phyloP scores from a whole-genome alignment of 495 filamentous ascomycete species.

The Tuber calosporum region DNA sequence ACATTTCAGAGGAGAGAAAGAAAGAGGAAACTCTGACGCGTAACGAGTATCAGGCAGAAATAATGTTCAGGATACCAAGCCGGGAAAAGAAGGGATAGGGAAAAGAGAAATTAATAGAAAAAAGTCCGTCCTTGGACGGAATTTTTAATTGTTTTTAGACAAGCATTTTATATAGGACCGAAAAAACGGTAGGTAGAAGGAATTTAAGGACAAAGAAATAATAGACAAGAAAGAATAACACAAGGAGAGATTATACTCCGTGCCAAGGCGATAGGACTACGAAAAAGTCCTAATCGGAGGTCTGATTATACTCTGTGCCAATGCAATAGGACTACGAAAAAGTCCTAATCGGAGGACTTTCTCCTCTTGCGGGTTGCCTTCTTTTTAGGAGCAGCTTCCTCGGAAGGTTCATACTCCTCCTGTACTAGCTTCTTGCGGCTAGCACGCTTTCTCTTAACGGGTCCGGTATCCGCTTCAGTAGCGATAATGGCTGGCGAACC shows the following conservation, averaged over 20 bases:
- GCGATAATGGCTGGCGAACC: constrained; percentile 2
- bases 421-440: constrained; percentile 33
- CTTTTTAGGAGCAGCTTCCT: constrained; percentile 33
- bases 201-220: neutral
- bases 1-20: neutral
- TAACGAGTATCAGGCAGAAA: neutral
- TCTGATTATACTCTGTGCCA: neutral
- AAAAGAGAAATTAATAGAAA: neutral
- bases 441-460: constrained; percentile 28
- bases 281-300: constrained; percentile 7
- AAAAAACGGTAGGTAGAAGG: neutral
- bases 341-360: constrained; percentile 27
- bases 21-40: neutral
- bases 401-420: constrained; percentile 25
- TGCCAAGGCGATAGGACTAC: neutral
- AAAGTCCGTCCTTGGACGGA: neutral
- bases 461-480: constrained; percentile 5
- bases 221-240: neutral
- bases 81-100: neutral
- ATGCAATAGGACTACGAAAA: neutral
- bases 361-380: constrained; percentile 31
- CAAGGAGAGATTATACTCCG: neutral
- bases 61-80: neutral
- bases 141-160: neutral
- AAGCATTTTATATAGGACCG: neutral